Base-by-base conservation (phyloP, 495 filamentous ascomycete genomes). In the Talaromyces nanjingensis region DNA sequence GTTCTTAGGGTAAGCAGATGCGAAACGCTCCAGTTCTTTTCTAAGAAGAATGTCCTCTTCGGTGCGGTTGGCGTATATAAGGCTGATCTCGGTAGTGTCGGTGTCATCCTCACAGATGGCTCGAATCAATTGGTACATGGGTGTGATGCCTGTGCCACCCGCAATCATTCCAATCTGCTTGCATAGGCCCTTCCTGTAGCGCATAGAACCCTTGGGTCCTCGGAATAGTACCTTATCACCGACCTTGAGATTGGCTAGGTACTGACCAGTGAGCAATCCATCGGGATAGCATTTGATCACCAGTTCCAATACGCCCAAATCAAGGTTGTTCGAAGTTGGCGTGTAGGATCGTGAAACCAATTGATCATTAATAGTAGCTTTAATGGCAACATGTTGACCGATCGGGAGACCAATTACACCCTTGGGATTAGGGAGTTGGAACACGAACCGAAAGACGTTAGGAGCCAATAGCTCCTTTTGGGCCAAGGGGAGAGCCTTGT, bases 41-140 rank as follows among this genome's bases (percentile, higher is more conserved):
- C 80, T 70, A 24, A 72, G 65, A 6, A 80, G 66, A 55, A 80
- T 79, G 62, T 79, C 77, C 1, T 65, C 65, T 63, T 79, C 74
- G 22, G 64, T 67, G 62, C 75, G 76, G 63, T 78, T 80, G 4
- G 76, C 74, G 63, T 80, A 85, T 56, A 86, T 62, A 3, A 83
- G 72, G 55, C 69, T 75, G 25, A 85, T 67, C 64, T 79, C 67
- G 3, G 83, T 84, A 5, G 71, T 75, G 62, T 85, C 82, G 24
- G 64, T 68, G 9, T 77, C 72, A 59, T 81, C 76, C 64, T 83
- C 76, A 65, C 80, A 79, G 39, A 85, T 84, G 33, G 78, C 78
- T n/a, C 78, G 77, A 63, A 84, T 78, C 20, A 85, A 65, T 64
- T 81, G 81, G 70, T 76, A 85, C 77, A 83, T 83, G 11, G 83